Percentiles rank a stretch among this genome's conserved stretches.
Evolutionary conservation across 441 rosid genomes (phyloP).

Genomic region (Erodium texanum): DNA sequence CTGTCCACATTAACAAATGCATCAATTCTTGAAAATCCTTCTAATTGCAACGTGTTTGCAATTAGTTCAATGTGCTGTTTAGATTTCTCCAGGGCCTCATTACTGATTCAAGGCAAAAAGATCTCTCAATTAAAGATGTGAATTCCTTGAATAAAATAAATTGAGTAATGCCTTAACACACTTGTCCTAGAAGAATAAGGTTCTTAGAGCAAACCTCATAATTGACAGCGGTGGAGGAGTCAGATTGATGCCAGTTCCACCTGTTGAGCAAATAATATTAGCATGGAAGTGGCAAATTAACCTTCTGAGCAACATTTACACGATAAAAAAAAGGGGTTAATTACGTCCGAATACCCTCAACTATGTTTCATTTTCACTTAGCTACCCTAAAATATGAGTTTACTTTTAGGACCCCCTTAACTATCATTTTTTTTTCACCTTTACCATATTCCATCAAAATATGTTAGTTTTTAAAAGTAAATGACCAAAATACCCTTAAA

Average conservation of each 20-base stretch:
- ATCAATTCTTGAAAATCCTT: constrained; percentile 89
- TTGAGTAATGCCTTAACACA: not conserved
- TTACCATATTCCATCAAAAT: no score
- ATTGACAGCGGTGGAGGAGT: constrained; percentile 88
- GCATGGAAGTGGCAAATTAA: not conserved
- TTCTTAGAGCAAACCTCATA: constrained; percentile 51
- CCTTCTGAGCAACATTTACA: not conserved
- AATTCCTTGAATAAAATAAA: not conserved
- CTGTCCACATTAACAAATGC: constrained; percentile 82
- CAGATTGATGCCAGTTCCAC: constrained; percentile 97
- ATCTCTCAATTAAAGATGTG: not conserved
- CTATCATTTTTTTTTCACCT: no score
- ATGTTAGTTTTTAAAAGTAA: no score
- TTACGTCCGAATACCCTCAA: no score
- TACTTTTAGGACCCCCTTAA: no score
- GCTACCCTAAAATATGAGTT: no score
- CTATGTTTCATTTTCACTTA: no score
- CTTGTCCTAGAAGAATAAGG: not conserved
- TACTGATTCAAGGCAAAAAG: constrained; percentile 33
- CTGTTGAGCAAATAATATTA: constrained; percentile 30
- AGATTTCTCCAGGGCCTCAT: constrained; percentile 55
- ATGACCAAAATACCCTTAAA: no score
- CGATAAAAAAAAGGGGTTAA: no score
- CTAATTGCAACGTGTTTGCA: constrained; percentile 61
- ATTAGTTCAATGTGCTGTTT: constrained; percentile 68